Evolutionary conservation across 495 filamentous ascomycete species (phyloP), one percentile per base, ranked within the genome.

Genomic region (Penicillium cinerascens): DNA sequence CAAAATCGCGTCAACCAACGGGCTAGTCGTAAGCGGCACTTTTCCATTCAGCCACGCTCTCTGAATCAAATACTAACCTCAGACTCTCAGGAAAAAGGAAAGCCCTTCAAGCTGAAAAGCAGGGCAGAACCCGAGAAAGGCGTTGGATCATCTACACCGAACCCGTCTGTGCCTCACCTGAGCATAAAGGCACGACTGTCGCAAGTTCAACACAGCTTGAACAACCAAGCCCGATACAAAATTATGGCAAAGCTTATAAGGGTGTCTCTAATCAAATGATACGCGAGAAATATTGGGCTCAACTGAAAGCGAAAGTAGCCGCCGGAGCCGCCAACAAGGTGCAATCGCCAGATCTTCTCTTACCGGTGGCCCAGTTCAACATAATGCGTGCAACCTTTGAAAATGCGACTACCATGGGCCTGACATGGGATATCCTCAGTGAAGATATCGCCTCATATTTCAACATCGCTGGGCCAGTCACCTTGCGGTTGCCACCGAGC

Each of bases 1-100:
- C 63, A 66, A 23, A 66, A 66, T 51, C 60, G 63, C 29, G 47
- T 66, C 42, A 66, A 66, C 26, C 56, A 63, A 47, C 56, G 54
- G 21, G 56, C 63, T 2, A 60, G 60, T n/a, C 61, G 63, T 66
- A 33, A 47, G 63, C 48, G 47, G 21, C 40, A 33, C 35, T 20
- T 17, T n/a, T 20, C 37, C 45, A 45, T 21, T 18, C 35, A 11
- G n/a, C 22, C 16, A 42, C 11, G 6, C 29, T n/a, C 25, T 44
- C 15, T 13, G 1, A 23, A 23, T n/a, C 36, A 48, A 56, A 26
- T 51, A 21, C 29, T 42, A 22, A 48, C 26, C 23, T 40, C 7
- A 27, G 11, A 4, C 10, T 44, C n/a, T n/a, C 7, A 64, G 61
- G 61, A 8, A 47, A 56, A 26, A 59, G 58, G 47, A 53, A 46